These are phyloP conservation scores for Desmodesmus armatus DNA, from an alignment of 139 green algal species.

Conservation along the genomic window DNA sequence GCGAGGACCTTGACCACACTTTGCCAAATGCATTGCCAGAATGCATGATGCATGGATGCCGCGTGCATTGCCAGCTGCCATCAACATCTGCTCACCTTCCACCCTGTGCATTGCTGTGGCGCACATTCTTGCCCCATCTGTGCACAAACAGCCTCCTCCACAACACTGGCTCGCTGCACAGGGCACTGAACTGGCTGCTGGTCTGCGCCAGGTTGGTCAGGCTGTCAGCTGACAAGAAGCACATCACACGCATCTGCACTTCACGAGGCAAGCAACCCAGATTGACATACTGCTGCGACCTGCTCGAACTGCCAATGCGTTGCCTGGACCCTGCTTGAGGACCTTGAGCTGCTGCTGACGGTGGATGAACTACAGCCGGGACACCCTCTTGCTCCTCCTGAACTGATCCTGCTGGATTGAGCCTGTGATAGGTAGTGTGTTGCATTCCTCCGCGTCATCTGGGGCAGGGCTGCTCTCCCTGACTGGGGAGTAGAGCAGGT, in stretches of 20 bases:
- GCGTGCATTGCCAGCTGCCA: no score
- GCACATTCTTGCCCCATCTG: constrained; percentile 47
- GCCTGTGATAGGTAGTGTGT: no score
- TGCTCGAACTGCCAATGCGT: neutral
- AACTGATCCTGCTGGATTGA: constrained; percentile 24
- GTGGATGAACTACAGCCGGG: no score
- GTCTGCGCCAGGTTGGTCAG: constrained; percentile 22
- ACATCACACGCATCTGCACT: constrained; percentile 57
- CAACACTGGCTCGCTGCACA: constrained; percentile 44
- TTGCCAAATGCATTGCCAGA: no score
- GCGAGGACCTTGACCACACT: no score
- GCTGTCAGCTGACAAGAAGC: constrained; percentile 55
- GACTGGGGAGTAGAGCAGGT: neutral
- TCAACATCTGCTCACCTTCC: constrained; percentile 47
- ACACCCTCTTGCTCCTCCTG: no score
- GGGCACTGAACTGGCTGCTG: neutral
- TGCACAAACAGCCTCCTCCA: constrained; percentile 57
- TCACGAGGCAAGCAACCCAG: constrained; percentile 25
- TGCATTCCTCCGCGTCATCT: no score
- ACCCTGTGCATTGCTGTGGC: constrained; percentile 21
- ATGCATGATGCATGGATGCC: no score
- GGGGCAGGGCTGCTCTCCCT: neutral
- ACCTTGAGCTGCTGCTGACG: constrained; percentile 9
- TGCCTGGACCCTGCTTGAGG: neutral
- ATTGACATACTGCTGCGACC: neutral